A percentile compares a stretch with the other conserved stretches of the same genome.
These are phyloP conservation scores for Fonsecaea multimorphosa DNA, from an alignment of 2,329 filamentous ascomycete species.

Conservation along the genomic window DNA sequence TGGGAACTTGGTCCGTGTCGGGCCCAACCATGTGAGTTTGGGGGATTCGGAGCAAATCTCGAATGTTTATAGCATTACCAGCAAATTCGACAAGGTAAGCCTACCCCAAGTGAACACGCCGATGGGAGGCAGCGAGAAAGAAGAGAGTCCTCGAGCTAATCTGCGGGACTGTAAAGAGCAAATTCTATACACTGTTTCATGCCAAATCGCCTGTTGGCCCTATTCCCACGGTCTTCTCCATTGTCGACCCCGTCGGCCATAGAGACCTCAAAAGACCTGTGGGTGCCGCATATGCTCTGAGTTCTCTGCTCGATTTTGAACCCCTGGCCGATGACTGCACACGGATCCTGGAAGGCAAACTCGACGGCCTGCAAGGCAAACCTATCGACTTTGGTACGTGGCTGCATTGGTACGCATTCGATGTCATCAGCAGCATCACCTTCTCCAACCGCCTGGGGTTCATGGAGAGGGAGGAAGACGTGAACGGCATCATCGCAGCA, in stretches of 20 bases:
- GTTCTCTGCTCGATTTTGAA: slow-evolving; percentile 49
- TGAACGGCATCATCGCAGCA: slow-evolving; percentile 44
- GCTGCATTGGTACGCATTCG: slow-evolving; percentile 47
- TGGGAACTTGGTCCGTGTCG: slow-evolving; percentile 42
- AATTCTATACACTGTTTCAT: slow-evolving; percentile 33
- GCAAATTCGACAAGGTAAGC: slow-evolving; percentile 36
- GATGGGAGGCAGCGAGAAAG: not conserved
- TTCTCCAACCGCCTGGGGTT: slow-evolving; percentile 46
- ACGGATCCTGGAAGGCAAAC: slow-evolving; percentile 27
- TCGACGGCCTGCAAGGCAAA: slow-evolving; percentile 26
- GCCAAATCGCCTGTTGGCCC: slow-evolving; percentile 36
- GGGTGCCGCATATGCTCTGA: slow-evolving; percentile 50
- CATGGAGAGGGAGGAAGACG: slow-evolving; percentile 44
- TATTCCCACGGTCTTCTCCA: slow-evolving; percentile 48
- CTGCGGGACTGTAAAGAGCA: slow-evolving; percentile 17
- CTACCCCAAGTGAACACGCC: slow-evolving; percentile 35
- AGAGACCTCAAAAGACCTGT: slow-evolving; percentile 49
- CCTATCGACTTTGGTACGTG: slow-evolving; percentile 43
- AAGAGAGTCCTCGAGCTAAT: not conserved
- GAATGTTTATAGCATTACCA: slow-evolving; percentile 36
- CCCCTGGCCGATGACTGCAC: slow-evolving; percentile 44
- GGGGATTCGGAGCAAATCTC: slow-evolving; percentile 31
- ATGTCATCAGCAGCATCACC: slow-evolving; percentile 48
- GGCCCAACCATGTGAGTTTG: slow-evolving; percentile 44
- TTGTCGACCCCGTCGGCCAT: slow-evolving; percentile 50